Evolutionary conservation across 768 basidiomycete species (phyloP).

Genomic region (Tricholoma matsutake): DNA sequence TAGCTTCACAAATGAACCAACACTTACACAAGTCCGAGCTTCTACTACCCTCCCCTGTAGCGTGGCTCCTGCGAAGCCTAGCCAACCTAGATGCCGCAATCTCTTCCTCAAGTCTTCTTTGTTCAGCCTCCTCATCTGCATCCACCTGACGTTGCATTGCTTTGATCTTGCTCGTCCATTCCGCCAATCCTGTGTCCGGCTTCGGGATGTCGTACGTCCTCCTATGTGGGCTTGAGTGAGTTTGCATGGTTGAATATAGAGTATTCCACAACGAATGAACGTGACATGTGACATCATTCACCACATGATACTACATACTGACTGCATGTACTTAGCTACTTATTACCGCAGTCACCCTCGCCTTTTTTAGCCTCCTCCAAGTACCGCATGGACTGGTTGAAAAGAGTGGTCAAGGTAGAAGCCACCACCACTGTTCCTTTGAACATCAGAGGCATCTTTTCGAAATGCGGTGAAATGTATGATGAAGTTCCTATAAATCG

Average conservation of each 20-base stretch:
- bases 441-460: conserved; percentile 18
- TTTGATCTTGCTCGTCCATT: conserved; percentile 81
- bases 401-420: conserved; percentile 26
- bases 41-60: conserved; percentile 32
- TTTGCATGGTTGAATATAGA: conserved; percentile 5
- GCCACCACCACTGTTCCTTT: conserved; percentile 11
- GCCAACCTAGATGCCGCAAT: conserved; percentile 55
- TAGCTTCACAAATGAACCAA: not conserved
- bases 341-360: not conserved
- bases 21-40: conserved; percentile 48
- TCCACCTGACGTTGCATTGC: conserved; percentile 79
- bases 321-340: too few species aligned
- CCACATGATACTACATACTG: too few species aligned
- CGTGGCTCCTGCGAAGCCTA: conserved; percentile 46
- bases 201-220: conserved; percentile 40
- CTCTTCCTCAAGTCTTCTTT: conserved; percentile 62
- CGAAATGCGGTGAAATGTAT: conserved; percentile 23
- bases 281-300: too few species aligned
- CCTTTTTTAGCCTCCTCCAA: not conserved
- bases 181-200: conserved; percentile 66
- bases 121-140: conserved; percentile 75
- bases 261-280: too few species aligned
- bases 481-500: not conserved
- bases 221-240: conserved; percentile 2
- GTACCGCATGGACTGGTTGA: conserved; percentile 20